Evolutionary conservation across 2,329 filamentous ascomycete species (phyloP), one percentile per base, ranked within the genome.

Genomic region (Lachnellula arida): DNA sequence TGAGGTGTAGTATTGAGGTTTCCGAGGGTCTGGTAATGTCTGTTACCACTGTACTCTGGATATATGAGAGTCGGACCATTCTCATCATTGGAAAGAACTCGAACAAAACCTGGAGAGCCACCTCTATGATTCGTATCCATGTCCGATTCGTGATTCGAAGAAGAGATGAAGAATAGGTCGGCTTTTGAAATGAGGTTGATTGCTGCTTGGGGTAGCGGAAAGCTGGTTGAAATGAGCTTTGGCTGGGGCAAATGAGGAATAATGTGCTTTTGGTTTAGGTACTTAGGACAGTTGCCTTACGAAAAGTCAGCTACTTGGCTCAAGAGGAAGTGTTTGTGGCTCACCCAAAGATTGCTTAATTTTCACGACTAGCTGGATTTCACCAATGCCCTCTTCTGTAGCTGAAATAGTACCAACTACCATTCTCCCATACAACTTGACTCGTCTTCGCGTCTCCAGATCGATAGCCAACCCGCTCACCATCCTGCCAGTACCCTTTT

Each of bases 91-190:
- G 78, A 80, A 1, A 85, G 69, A 8, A 93, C 76, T 23, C 90
- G 80, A 19, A 93, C 74, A 66, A 96, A 93, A 0, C 90, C 91
- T 0, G 78, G 76, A 1, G 84, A 78, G 0, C 91, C 91, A 39
- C 91, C 91, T 5, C 91, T 82, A 65, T 90, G 83, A 67, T 95
- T 96, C 6, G 86, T 89, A 69, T 95, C 90, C 90, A 95, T 95
- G 53, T 84, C 83, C 14, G 74, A 70, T 5, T 71, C 67, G 14
- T 81, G 78, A 64, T 87, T 78, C 0, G 80, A 81, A 19, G 83
- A 88, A 17, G 88, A 86, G 40, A 96, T 73, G 72, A 96, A 95
- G 70, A 96, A 85, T 63, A 91, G 76, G 68, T 95, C 91, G 2
- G 87, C 81, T 59, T 79, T 78, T 1, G 69, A 67, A 15, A 95